Evolutionary conservation across 2,329 filamentous ascomycete species (phyloP), one percentile per base, ranked within the genome.

Genomic region (Trichoderma sp.): DNA sequence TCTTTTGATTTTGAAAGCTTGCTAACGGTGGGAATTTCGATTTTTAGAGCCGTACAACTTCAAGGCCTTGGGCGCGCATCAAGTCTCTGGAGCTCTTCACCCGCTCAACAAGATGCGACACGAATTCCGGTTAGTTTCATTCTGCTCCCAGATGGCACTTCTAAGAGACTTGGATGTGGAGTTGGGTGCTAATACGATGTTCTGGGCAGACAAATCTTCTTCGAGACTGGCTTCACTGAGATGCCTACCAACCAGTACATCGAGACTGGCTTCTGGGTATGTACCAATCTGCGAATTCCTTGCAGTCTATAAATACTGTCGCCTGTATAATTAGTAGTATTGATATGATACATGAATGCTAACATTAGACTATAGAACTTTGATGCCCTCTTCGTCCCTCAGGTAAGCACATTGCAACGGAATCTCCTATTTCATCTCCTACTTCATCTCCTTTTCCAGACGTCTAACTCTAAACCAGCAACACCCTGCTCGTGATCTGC

Each of bases 151-250:
- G 6, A 30, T n/a, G 18, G 39, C 1, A 2, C 0, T 8, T 5
- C 1, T 1, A 2, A 49, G 8, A 21, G 2, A 3, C 10, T 14
- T 26, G 16, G 7, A 8, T 14, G 1, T 3, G 39, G 30, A 16
- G 18, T 18, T 32, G 49, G 24, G 16, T 24, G 6, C 54, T 59
- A 7, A 66, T 24, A 3, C 4, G 1, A 21, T 10, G 0, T 26
- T 28, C 0, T 16, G 10, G 18, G 5, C 34, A 71, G 70, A 69
- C 92, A 96, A 78, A 97, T 99, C 78, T 99, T 99, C 89, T 98
- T 99, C 82, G 94, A 97, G 79, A 97, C 97, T 90, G 96, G 95
- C 65, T 99, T 98, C 83, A 90, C 95, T 76, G 96, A 99, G 84
- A 98, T 99, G 96, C 92, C 94, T 16, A 97, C 95, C 60, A 91